Evolutionary conservation across 768 basidiomycete genomes (phyloP).

Genomic region (Boletus speciosus): DNA sequence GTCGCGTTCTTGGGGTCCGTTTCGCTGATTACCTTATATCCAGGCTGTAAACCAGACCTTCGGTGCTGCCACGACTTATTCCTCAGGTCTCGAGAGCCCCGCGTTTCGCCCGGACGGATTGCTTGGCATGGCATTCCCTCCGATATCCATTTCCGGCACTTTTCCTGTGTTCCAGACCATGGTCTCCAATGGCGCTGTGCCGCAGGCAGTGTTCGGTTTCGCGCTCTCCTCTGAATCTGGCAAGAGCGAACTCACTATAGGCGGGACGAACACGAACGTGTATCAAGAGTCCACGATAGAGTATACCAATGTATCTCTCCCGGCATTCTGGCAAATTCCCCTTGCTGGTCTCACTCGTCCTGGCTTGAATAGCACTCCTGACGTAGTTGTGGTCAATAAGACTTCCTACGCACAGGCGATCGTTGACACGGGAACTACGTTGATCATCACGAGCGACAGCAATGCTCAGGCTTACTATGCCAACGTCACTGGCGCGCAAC

Average conservation of each 20-base stretch:
- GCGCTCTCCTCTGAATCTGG: conserved; percentile 39
- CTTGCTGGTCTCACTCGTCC: conserved; percentile 29
- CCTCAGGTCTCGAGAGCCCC: conserved; percentile 24
- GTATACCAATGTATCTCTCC: conserved; percentile 30
- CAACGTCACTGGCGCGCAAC: conserved; percentile 29
- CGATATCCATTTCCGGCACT: conserved; percentile 34
- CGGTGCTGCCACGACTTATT: conserved; percentile 42
- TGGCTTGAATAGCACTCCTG: conserved; percentile 15
- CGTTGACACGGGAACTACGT: conserved; percentile 33
- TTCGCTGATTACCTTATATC: background rate
- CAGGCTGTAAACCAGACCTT: conserved; percentile 40
- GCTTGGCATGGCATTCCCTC: conserved; percentile 41
- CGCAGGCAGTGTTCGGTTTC: conserved; percentile 44
- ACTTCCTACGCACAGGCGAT: conserved; percentile 27
- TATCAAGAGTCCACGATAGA: conserved; percentile 45
- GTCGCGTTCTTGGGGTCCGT: conserved; percentile 1
- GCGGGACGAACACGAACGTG: conserved; percentile 45
- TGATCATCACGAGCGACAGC: conserved; percentile 26
- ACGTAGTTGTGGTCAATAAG: conserved; percentile 25
- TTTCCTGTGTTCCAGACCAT: conserved; percentile 46
- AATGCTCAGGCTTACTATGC: conserved; percentile 29
- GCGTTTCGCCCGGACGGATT: conserved; percentile 39
- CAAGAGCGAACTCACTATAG: conserved; percentile 53
- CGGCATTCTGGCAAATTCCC: conserved; percentile 38
- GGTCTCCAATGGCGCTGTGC: conserved; percentile 31